Evolutionary conservation across 129 eudicot genomes (phyloP), one percentile per base, ranked within the genome.

Genomic region (Flaveria trinervia): DNA sequence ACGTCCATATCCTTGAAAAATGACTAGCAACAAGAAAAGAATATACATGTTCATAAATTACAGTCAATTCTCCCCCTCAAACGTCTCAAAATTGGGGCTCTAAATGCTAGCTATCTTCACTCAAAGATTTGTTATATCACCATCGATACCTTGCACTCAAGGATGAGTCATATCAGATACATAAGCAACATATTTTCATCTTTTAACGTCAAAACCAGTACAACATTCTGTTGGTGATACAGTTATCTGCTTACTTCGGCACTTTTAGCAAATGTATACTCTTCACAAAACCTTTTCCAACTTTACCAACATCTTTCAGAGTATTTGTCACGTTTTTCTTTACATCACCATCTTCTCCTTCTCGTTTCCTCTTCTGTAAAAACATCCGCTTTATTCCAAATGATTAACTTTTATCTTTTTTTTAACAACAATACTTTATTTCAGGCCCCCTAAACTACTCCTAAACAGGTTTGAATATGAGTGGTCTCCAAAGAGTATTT

Each of bases 241-340:
- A n/a, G 52, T 81, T 36, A 67, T 78, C 76, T 54, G 74, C 77
- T 74, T 75, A 72, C 82, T 80, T 93, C 36, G 92, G 96, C 49
- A 79, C 89, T 81, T 90, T 93, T 51, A 88, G 89, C 73, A 84
- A 82, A 87, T 88, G 76, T 70, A 93, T 50, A 76, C 90, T 87
- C 86, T 86, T 87, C 33, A 93, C 96, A 57, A 93, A 87, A 75
- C 98, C 98, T 89, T 91, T 93, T 54, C 98, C 98, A 25, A 77
- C 84, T 82, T 89, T 71, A 73, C 98, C 97, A 57, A 87, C 88
- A 43, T 82, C 84, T 86, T 83, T 89, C 57, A 93, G 75, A 15
- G 83, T 77, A 60, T 80, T 82, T 8, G 74, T 9, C 55, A 82
- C 39, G 39, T 83, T 82, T 41, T 48, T 68, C 55, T 55, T 79